phyloP scores from a whole-genome alignment of 441 rosid genomes.

The Populus tomentosa region DNA sequence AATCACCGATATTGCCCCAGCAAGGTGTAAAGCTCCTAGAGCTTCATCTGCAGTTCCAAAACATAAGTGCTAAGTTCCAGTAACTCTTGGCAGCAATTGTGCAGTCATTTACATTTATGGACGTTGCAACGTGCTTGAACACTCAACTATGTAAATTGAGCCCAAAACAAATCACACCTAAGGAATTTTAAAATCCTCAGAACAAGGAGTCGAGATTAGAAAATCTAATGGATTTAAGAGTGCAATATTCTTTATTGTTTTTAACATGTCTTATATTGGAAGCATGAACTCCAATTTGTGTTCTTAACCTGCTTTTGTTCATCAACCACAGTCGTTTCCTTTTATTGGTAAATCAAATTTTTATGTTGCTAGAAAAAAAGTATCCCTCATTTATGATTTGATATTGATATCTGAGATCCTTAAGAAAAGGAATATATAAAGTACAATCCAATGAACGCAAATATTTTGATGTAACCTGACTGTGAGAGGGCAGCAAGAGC shows the following conservation, averaged over 20 bases:
- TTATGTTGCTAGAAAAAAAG: not conserved
- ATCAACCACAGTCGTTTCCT: not conserved
- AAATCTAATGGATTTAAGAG: not conserved
- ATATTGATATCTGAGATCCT: not conserved
- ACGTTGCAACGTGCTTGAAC: not conserved
- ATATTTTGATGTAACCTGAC: constrained; percentile 39
- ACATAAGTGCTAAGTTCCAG: not conserved
- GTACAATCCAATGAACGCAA: not conserved
- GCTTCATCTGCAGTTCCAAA: constrained; percentile 62
- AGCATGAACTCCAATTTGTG: not conserved
- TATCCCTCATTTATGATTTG: not conserved
- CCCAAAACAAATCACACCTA: not conserved
- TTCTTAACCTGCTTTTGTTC: not conserved
- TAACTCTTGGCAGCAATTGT: not conserved
- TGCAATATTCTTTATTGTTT: not conserved
- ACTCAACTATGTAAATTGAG: not conserved
- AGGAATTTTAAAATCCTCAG: not conserved
- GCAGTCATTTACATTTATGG: not conserved
- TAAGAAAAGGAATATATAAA: not conserved
- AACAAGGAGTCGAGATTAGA: not conserved
- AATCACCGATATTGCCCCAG: constrained; percentile 59
- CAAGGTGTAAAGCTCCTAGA: constrained; percentile 47
- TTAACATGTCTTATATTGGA: not conserved
- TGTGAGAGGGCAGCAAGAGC: constrained; percentile 72
- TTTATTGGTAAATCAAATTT: not conserved